Evolutionary conservation across 164 flowering plant genomes (phyloP), one percentile per base, ranked within the genome.

Genomic region (Echeveria elegans): DNA sequence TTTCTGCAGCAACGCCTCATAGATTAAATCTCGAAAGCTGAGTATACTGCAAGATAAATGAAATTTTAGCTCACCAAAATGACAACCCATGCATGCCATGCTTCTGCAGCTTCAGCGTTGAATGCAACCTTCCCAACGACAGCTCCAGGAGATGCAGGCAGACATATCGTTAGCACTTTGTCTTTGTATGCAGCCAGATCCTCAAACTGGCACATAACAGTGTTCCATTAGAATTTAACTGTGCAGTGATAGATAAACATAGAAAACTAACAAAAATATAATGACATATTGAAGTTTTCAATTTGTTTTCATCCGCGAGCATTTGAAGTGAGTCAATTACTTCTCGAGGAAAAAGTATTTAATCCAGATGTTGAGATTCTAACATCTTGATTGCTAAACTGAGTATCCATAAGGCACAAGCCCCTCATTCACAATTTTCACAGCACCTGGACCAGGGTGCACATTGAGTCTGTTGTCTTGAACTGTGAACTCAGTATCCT

Each of bases 81-180:
- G 68, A 66, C 93, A 77, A 97, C 99, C 76, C 89, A 93, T 28
- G 97, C 82, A 76, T 94, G 97, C 97, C 97, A 91, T 66, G 74
- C 76, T 85, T 94, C 99, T 32, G 99, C 99, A 80, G 89, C 95
- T 19, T 88, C 95, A 60, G 96, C 86, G 66, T 74, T 81, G 73
- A 91, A 91, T 50, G 91, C 96, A 66, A 94, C 74, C 78, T 89
- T 95, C 53, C 99, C 99, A 6, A 94, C 86, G 40, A 97, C 99
- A 18, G 99, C 99, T 70, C 99, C 99, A 1, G 99, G 99, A 41
- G 99, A 94, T 70, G 99, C 99, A 52, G 97, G 99, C 80, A 94
- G 80, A 43, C 99, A 97, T 29, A 69, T 82, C 19, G 96, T 93
- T 47, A 94, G 70, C 71, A 91, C 96, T 69, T 80, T 68, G 63